phyloP scores from a whole-genome alignment of 2,329 filamentous ascomycete genomes.

The Neonectria punicea region DNA sequence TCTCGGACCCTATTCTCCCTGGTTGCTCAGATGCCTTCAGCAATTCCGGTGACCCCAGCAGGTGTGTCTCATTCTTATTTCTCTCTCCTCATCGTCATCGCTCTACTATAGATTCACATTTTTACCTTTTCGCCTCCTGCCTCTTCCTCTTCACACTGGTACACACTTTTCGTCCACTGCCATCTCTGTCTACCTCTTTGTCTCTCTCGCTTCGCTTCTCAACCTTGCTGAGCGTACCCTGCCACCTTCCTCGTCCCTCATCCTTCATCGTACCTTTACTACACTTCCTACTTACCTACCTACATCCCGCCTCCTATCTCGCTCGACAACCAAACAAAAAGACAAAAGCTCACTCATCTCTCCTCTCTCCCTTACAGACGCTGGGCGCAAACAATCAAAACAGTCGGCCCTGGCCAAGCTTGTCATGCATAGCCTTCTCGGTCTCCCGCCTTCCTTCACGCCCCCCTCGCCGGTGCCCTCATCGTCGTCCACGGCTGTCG shows the following conservation, averaged over 20 bases:
- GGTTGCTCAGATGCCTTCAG: conserved; percentile 44
- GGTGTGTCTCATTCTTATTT: conserved; percentile 37
- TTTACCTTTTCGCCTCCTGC: conserved; percentile 32
- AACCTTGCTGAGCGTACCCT: background rate
- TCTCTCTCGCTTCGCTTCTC: background rate
- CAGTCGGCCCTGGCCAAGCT: conserved; percentile 56
- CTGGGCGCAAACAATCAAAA: conserved; percentile 51
- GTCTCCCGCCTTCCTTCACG: conserved; percentile 43
- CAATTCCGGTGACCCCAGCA: conserved; percentile 43
- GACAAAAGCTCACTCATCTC: conserved; percentile 26
- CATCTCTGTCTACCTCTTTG: conserved; percentile 24
- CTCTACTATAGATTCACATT: conserved; percentile 6
- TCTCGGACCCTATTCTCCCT: conserved; percentile 33
- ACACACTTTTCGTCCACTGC: conserved; percentile 24
- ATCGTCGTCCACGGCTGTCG: conserved; percentile 45
- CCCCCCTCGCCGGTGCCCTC: conserved; percentile 43
- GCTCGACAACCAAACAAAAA: conserved; percentile 14
- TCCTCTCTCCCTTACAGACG: conserved; percentile 38
- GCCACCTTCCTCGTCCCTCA: conserved; percentile 17
- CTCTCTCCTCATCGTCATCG: conserved; percentile 19
- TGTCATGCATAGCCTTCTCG: conserved; percentile 57
- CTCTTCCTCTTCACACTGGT: conserved; percentile 4
- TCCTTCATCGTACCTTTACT: background rate
- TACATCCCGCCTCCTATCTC: conserved; percentile 13
- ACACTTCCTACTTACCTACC: background rate